Base-by-base conservation (phyloP, 805 yeast genomes). In the Priceomyces medius region DNA sequence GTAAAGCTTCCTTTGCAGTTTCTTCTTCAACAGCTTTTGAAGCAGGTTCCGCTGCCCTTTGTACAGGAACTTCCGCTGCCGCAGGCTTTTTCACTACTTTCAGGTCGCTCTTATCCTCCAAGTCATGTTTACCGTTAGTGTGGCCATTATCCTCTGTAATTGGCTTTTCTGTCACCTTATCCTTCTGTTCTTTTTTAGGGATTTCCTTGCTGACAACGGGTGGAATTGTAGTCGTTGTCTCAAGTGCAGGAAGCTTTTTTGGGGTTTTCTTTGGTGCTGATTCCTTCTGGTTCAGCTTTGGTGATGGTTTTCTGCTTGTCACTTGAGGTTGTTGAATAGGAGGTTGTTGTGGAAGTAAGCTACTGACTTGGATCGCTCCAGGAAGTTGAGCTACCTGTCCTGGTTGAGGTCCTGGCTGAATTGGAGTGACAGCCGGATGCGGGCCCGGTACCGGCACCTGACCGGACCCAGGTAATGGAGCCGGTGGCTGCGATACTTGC, bases 61-160 rank as follows among this genome's bases (percentile, higher is more conserved):
- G 27, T 23, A 12, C 27, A 23, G 27, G 4, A 27, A 8, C 31
- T 32, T 32, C 35, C 19, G 34, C 18, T 27, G 4, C 7, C 34
- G 18, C 34, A 5, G 23, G 23, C 13, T 32, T 18, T 13, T 32
- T 32, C 7, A 13, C 7, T 3, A 18, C 20, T 13, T 16, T 8
- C 55, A 14, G 56, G 36, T 35, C 67, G 71, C n/a, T 45, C 42
- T 46, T 66, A 10, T 66, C 71, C 3, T 70, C 74, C 42, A 70
- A 59, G 21, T 66, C 72, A 29, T 62, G 68, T 42, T 70, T 70
- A 17, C 51, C 49, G 14, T 51, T 39, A 7, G 53, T 52, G 7
- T 21, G 24, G 9, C 8, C 24, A 6, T 21, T 42, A 8, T 9
- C 37, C n/a, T 17, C 40, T n/a, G 26, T 13, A 31, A 6, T n/a